These are phyloP conservation scores for Orbilia oligospora DNA, from an alignment of 2,329 filamentous ascomycete species.

Conservation along the genomic window DNA sequence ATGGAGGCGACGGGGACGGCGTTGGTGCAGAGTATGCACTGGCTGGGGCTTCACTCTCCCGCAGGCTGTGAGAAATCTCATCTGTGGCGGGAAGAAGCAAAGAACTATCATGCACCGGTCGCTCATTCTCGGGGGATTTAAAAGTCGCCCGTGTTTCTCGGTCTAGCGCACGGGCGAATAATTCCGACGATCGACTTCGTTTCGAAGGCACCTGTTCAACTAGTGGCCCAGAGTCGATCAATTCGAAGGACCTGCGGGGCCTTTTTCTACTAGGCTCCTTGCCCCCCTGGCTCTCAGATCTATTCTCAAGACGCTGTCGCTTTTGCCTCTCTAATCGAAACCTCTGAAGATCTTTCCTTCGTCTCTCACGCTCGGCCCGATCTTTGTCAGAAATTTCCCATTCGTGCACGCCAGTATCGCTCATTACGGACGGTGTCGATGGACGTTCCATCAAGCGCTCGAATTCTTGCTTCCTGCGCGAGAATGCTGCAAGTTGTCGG, in stretches of 20 bases:
- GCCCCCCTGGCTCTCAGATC: not conserved
- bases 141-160: not conserved
- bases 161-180: conserved; percentile 42
- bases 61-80: not conserved
- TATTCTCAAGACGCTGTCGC: conserved; percentile 37
- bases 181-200: conserved; percentile 47
- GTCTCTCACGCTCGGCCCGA: conserved; percentile 44
- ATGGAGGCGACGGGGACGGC: conserved; percentile 51
- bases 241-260: conserved; percentile 15
- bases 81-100: not conserved
- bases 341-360: conserved; percentile 54
- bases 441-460: conserved; percentile 51
- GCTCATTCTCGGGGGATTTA: not conserved
- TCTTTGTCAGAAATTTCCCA: conserved; percentile 50
- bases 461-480: conserved; percentile 45
- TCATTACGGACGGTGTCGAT: conserved; percentile 48
- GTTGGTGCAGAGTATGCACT: conserved; percentile 43
- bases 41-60: not conserved
- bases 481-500: conserved; percentile 52
- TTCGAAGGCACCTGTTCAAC: conserved; percentile 18
- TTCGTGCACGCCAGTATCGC: conserved; percentile 47
- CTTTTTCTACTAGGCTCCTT: conserved; percentile 25
- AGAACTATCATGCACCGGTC: not conserved
- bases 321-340: conserved; percentile 51
- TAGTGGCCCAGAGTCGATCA: conserved; percentile 4